A percentile compares a stretch with the other conserved stretches of the same genome.
These are phyloP conservation scores for Tolypocladium nubicola DNA, from an alignment of 2,329 filamentous ascomycete genomes.

Conservation along the genomic window DNA sequence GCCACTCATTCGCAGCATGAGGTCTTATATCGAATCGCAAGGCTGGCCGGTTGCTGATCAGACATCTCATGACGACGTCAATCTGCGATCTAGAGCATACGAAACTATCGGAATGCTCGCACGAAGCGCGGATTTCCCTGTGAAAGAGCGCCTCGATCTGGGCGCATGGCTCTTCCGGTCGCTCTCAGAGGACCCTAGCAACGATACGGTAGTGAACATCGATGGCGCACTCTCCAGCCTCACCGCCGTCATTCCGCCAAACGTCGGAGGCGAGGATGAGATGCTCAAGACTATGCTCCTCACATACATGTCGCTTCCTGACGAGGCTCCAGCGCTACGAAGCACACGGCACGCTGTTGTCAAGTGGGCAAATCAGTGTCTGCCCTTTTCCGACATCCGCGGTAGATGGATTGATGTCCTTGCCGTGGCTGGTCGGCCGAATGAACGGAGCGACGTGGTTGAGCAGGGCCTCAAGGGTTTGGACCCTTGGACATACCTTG, in stretches of 20 bases:
- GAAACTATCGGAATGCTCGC: constrained; percentile 81
- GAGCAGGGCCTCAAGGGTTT: constrained; percentile 87
- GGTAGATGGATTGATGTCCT: constrained; percentile 85
- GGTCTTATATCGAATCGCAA: constrained; percentile 64
- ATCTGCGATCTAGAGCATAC: constrained; percentile 71
- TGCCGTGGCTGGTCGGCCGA: constrained; percentile 55
- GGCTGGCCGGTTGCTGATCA: constrained; percentile 68
- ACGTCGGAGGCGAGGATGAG: constrained; percentile 16
- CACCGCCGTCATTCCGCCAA: constrained; percentile 31
- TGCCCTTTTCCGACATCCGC: constrained; percentile 67
- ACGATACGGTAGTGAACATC: constrained; percentile 73
- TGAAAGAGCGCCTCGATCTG: constrained; percentile 44
- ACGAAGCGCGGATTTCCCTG: constrained; percentile 47
- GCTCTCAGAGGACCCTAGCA: constrained; percentile 66
- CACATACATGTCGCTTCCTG: constrained; percentile 50
- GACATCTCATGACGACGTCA: constrained; percentile 46
- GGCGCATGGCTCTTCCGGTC: constrained; percentile 72
- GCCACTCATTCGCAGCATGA: constrained; percentile 57
- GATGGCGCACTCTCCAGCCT: constrained; percentile 80
- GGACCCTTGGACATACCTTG: constrained; percentile 50
- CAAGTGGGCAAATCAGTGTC: constrained; percentile 81
- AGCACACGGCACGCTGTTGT: constrained; percentile 74
- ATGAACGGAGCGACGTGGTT: constrained; percentile 69
- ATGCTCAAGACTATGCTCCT: constrained; percentile 47
- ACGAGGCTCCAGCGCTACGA: constrained; percentile 43